phyloP scores from a whole-genome alignment of 2,329 filamentous ascomycete species.

The Cordyceps cateniannulata region DNA sequence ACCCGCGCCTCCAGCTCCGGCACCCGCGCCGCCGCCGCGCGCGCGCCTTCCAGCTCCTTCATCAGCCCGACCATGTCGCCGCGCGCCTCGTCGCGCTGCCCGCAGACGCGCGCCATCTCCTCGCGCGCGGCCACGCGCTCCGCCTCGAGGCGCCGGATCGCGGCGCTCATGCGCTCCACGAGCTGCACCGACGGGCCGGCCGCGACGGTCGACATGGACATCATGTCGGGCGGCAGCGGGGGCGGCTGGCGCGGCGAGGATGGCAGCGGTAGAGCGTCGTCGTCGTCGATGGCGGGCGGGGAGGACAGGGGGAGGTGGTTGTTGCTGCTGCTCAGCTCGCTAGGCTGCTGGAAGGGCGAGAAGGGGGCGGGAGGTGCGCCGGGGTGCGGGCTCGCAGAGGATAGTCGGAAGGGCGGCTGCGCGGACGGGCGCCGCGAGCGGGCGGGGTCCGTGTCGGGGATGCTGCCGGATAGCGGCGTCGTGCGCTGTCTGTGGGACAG shows the following conservation, averaged over 20 bases:
- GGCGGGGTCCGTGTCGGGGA: conserved; percentile 29
- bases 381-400: conserved; percentile 31
- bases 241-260: conserved; percentile 46
- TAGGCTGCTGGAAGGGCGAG: conserved; percentile 38
- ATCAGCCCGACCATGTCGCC: conserved; percentile 85
- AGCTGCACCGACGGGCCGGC: conserved; percentile 91
- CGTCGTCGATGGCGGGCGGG: conserved; percentile 18
- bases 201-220: conserved; percentile 81
- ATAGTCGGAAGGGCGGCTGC: conserved; percentile 29
- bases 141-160: conserved; percentile 81
- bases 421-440: conserved; percentile 41
- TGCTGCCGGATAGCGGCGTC: conserved; percentile 38
- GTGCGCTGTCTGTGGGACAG: conserved; percentile 34
- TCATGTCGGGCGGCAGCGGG: conserved; percentile 67
- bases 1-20: conserved; percentile 62
- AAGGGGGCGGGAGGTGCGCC: conserved; percentile 35
- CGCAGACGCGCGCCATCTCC: conserved; percentile 70
- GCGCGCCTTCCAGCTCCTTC: conserved; percentile 72
- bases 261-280: conserved; percentile 28
- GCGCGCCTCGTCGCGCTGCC: conserved; percentile 89
- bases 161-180: conserved; percentile 91
- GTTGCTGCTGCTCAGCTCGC: conserved; percentile 18
- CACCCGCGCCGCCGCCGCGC: conserved; percentile 52
- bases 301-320: neutral
- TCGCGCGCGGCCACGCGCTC: conserved; percentile 88